Evolutionary conservation across 371 early-diverging fungal species (phyloP).

Genomic region (Mortierella sp.): DNA sequence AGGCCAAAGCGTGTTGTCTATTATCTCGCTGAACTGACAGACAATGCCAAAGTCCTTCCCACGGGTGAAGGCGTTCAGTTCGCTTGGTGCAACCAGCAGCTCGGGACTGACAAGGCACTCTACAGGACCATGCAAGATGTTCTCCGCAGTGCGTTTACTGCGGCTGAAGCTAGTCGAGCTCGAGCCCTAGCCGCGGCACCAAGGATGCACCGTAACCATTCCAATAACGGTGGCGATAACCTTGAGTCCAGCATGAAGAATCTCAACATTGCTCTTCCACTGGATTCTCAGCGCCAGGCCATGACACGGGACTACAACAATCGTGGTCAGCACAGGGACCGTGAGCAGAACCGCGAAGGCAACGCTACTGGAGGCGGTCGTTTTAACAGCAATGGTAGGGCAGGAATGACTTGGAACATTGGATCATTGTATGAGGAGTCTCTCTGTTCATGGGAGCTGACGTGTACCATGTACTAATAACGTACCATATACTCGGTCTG

Average conservation of each 20-base stretch:
- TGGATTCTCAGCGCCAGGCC: constrained; percentile 57
- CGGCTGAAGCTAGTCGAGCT: constrained; percentile 65
- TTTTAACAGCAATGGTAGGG: constrained; percentile 34
- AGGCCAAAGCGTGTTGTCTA: constrained; percentile 85
- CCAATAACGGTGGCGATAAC: constrained; percentile 51
- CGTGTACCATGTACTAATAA: too few relatives aligned
- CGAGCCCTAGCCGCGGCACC: constrained; percentile 48
- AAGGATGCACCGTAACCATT: constrained; percentile 51
- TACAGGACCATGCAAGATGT: constrained; percentile 87
- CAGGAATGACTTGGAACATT: too few relatives aligned
- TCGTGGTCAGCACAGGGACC: constrained; percentile 37
- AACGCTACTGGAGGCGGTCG: constrained; percentile 21
- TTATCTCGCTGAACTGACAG: constrained; percentile 75
- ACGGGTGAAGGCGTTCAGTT: constrained; percentile 79
- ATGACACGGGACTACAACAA: constrained; percentile 53
- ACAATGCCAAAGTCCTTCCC: constrained; percentile 68
- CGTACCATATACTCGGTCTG: too few relatives aligned
- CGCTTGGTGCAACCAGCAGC: constrained; percentile 73
- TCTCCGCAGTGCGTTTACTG: constrained; percentile 73
- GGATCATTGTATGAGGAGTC: constrained; percentile 20
- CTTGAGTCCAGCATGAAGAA: constrained; percentile 57
- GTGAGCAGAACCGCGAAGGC: constrained; percentile 41
- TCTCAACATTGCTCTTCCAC: constrained; percentile 57
- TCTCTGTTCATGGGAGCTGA: too few relatives aligned
- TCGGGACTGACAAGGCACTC: constrained; percentile 74